Conservation (phyloP, 306 rosid species). For the Quercus ilex region DNA sequence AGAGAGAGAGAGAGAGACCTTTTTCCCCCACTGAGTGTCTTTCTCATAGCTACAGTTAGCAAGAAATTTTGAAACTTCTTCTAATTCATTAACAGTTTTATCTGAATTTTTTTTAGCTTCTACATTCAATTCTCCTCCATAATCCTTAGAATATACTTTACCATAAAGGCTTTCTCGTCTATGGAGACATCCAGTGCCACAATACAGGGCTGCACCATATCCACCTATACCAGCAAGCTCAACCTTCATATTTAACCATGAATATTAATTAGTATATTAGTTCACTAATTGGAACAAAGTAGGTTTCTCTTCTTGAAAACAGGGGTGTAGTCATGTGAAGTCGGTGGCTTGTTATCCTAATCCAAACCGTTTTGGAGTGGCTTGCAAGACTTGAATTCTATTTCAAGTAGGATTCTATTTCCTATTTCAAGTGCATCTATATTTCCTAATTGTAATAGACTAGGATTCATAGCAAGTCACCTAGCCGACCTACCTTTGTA, state of each 20-base stretch:
- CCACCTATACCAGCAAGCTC: constrained; percentile 53
- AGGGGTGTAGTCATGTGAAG: not conserved
- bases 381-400: no score
- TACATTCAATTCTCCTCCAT: not conserved
- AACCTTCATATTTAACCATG: constrained; percentile 28
- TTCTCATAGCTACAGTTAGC: constrained; percentile 52
- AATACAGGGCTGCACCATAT: constrained; percentile 47
- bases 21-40: constrained; percentile 63
- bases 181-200: constrained; percentile 78
- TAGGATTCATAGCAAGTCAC: no score
- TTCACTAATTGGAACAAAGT: not conserved
- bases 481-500: no score
- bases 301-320: not conserved
- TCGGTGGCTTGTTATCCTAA: no score
- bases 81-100: constrained; percentile 41
- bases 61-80: constrained; percentile 46
- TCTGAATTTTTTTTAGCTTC: constrained; percentile 17
- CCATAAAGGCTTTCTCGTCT: constrained; percentile 60
- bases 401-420: no score
- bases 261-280: not conserved
- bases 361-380: no score
- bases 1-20: constrained; percentile 30
- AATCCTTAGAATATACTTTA: constrained; percentile 27
- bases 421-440: no score
- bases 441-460: no score